These are phyloP conservation scores for Hibiscus mutabilis DNA, from an alignment of 345 rosid species.

Conservation along the genomic window DNA sequence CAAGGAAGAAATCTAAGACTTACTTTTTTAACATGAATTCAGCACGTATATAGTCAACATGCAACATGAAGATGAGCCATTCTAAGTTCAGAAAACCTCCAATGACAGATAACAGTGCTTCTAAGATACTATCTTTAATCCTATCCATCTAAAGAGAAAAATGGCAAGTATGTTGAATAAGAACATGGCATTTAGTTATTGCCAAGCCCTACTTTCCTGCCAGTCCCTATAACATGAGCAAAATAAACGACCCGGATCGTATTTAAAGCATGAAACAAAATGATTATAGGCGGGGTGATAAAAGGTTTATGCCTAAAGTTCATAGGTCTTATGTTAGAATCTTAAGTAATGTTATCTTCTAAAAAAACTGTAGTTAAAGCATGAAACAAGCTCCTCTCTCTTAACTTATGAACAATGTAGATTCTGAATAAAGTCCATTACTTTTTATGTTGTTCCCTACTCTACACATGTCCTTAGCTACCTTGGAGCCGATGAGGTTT, in stretches of 20 bases:
- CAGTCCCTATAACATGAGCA: too few species aligned
- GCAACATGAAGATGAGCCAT: background rate
- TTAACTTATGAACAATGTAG: background rate
- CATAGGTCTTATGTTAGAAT: too few species aligned
- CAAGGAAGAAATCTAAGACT: background rate
- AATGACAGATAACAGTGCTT: background rate
- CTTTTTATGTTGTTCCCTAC: constrained; percentile 35
- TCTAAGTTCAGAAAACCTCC: too few species aligned
- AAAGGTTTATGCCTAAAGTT: background rate
- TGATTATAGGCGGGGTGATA: background rate
- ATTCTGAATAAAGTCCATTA: background rate
- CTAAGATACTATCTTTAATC: background rate
- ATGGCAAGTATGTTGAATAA: too few species aligned
- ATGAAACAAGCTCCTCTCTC: background rate
- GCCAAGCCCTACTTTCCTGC: too few species aligned
- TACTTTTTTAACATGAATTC: background rate
- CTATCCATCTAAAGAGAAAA: background rate
- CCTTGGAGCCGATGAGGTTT: constrained; percentile 34
- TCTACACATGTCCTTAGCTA: constrained; percentile 32
- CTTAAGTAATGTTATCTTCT: too few species aligned
- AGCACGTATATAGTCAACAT: too few species aligned
- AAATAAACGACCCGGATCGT: too few species aligned
- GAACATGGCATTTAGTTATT: too few species aligned
- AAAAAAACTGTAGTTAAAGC: background rate
- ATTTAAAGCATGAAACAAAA: background rate